Conservation (phyloP, 106 monocot genomes). For the Platanthera guangdongensis region DNA sequence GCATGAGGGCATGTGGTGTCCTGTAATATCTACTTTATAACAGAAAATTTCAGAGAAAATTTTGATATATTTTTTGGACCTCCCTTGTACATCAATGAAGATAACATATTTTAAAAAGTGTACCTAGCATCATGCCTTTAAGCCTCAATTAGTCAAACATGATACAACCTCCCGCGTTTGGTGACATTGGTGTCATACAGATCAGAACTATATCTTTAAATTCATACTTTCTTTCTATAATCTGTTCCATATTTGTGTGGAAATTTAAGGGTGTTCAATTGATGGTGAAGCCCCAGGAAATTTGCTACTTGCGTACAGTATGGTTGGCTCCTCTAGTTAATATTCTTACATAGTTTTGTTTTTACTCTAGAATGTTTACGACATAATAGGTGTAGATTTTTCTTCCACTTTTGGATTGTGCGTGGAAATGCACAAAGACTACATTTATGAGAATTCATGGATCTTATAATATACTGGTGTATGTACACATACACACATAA, state of each 20-base stretch:
- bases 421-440: neutral
- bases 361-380: neutral
- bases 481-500: neutral
- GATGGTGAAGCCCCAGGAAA: neutral
- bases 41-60: too few relatives aligned
- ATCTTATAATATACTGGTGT: neutral
- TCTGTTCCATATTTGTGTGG: neutral
- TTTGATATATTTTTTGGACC: too few relatives aligned
- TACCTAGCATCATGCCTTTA: too few relatives aligned
- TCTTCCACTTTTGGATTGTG: neutral
- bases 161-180: neutral
- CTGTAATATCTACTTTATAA: too few relatives aligned
- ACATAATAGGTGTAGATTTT: neutral
- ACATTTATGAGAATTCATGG: neutral
- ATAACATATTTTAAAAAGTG: too few relatives aligned
- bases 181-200: neutral
- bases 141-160: too few relatives aligned
- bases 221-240: neutral
- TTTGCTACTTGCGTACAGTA: neutral
- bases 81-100: too few relatives aligned
- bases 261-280: neutral
- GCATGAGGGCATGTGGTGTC: too few relatives aligned
- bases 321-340: neutral
- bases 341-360: neutral
- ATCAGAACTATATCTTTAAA: neutral